Base-by-base conservation (phyloP, 2,329 filamentous ascomycete species). In the Thelonectria olida region DNA sequence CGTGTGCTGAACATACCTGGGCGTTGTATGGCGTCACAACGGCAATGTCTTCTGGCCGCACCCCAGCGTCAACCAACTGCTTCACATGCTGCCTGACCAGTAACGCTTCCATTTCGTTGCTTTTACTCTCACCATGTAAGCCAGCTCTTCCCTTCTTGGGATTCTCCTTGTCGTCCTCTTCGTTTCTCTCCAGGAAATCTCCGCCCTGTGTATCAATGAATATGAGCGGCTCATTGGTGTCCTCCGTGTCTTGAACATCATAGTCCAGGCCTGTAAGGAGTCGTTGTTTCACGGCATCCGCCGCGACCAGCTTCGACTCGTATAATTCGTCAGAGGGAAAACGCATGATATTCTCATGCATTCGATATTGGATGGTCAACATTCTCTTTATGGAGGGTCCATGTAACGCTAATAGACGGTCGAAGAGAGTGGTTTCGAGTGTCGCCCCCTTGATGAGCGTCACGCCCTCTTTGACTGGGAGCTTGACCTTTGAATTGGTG, bases 141-240 rank as follows among this genome's bases (percentile, higher is more conserved):
- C 78, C 79, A 27, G 79, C 76, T 63, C 78, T 84, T 5, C 76
- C 77, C 65, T 81, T 84, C 67, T 79, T 82, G 38, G 73, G 71
- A 9, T 71, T 65, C 36, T 78, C 75, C 75, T 81, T 82, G 54
- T 88, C 88, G 22, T 90, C 88, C 13, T 93, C 92, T 69, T 96
- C 92, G 45, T 85, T 88, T 73, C 88, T 90, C 79, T 98, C 94
- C 0, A 91, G 89, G 62, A 95, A 97, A 72, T 96, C 92, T 0
- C 94, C 96, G 9, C 96, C 96, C 76, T 98, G 96, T 0, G 96
- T 99, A 74, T 99, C 96, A 75, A 93, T 96, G 77, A 98, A 98
- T 9, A 99, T 87, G 2, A 99, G 79, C 0, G 96, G 92, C 76
- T 97, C 93, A 48, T 79, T 85, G 0, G 95, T 98, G 71, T 99